Evolutionary conservation across 805 yeast species (phyloP), one percentile per base, ranked within the genome.

Genomic region (Pichia kluyveri): DNA sequence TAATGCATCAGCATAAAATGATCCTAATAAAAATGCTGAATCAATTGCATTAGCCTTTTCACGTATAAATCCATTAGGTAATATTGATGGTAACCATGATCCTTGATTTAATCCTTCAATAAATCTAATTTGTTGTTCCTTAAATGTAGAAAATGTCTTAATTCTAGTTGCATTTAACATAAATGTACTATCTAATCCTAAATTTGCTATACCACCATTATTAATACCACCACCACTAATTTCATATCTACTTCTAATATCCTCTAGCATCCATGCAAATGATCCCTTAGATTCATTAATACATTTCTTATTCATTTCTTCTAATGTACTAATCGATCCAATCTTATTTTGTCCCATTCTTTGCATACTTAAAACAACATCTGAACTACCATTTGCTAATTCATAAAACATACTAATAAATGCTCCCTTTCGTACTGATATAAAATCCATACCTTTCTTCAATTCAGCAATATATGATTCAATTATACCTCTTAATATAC

Each of bases 1-100:
- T 40, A 91, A 73, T 41, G 84, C 72, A 61, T 91, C 98, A 45
- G 89, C 76, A 51, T 79, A 75, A 58, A 76, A 90, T 41, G 84
- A 72, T 1, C 88, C 75, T 34, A 88, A 63, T 53, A 84, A 63
- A 48, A 73, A 75, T 26, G 69, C 66, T 1, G 80, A 71, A 43
- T 74, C 73, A 1, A 66, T 60, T 9, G 71, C 70, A 31, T 61
- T 58, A 2, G 70, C 60, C 83, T 51, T 75, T 17, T 43, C 50
- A 8, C 48, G 38, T 6, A 41, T 37, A 26, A 49, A 43, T 67
- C 95, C 96, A 80, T 36, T 70, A 68, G 67, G 91, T 46, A 73
- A 73, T 1, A 80, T 74, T 17, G 71, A 55, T 1, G 85, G 82
- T 43, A 90, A 68, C 96, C 96, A 90, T 30, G 76, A 75, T 3